These are phyloP conservation scores for Pinus taeda DNA, from an alignment of 75 land plant genomes.

Conservation along the genomic window DNA sequence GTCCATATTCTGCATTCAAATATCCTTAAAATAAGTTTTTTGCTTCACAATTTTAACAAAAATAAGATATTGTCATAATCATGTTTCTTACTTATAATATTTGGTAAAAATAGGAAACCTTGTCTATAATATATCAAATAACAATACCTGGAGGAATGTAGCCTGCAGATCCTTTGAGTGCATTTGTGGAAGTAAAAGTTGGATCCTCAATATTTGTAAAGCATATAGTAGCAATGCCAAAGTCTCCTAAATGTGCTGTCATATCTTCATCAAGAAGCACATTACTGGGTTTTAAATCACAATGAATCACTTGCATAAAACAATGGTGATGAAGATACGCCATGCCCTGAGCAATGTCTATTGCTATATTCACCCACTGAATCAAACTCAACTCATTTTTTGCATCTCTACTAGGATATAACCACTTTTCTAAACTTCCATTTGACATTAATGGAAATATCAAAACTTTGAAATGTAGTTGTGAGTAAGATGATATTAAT, in stretches of 20 bases:
- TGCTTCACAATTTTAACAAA: too few species aligned
- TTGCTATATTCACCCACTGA: conserved; percentile 12
- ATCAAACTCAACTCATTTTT: background rate
- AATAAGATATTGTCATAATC: too few species aligned
- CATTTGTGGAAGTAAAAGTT: too few species aligned
- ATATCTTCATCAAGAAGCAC: conserved; percentile 24
- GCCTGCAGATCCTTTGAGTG: too few species aligned
- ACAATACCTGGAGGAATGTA: too few species aligned
- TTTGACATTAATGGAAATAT: conserved; percentile 1
- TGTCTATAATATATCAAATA: too few species aligned
- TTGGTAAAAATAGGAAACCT: too few species aligned
- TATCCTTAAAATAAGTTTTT: background rate
- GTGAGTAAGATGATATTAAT: background rate
- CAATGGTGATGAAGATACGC: conserved; percentile 34
- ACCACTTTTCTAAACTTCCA: background rate
- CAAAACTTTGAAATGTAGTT: background rate
- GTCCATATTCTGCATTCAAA: conserved; percentile 22
- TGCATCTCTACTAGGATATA: background rate
- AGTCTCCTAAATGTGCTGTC: conserved; percentile 22
- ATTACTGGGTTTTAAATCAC: conserved; percentile 25
- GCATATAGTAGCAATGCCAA: conserved; percentile 4
- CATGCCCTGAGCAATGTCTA: conserved; percentile 24
- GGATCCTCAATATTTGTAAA: too few species aligned
- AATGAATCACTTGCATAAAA: conserved; percentile 23
- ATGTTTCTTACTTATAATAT: too few species aligned